Percentiles rank a stretch among this genome's conserved stretches.
Conservation (phyloP, 805 yeast species). For the Sugiyamaella lignohabitans region DNA sequence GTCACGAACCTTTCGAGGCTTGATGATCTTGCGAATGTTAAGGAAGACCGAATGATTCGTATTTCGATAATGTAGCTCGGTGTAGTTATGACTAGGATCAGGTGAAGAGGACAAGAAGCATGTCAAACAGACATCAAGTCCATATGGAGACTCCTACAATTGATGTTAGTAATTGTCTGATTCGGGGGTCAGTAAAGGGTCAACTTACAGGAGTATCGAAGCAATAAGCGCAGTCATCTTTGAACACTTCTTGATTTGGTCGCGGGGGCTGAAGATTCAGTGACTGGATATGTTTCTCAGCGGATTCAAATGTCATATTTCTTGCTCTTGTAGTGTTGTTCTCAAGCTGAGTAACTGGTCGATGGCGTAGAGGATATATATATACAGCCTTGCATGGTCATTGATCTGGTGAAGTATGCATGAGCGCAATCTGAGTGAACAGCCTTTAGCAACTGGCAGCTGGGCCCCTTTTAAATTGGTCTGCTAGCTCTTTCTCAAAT, state of each 20-base stretch:
- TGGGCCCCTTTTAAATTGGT: no score
- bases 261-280: slow-evolving; percentile 18
- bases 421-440: no score
- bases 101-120: slow-evolving; percentile 51
- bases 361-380: no score
- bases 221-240: slow-evolving; percentile 87
- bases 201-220: slow-evolving; percentile 55
- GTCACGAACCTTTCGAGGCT: slow-evolving; percentile 30
- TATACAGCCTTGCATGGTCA: no score
- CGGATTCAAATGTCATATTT: background rate
- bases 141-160: slow-evolving; percentile 40
- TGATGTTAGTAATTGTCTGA: background rate
- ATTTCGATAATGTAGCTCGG: slow-evolving; percentile 47
- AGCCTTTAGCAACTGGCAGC: no score
- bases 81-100: slow-evolving; percentile 59
- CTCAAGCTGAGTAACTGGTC: no score
- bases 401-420: no score
- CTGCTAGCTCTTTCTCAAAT: no score
- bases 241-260: slow-evolving; percentile 43
- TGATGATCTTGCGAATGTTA: slow-evolving; percentile 49
- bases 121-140: slow-evolving; percentile 68
- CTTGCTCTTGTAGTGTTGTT: no score
- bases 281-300: slow-evolving; percentile 5
- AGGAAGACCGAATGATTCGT: slow-evolving; percentile 53
- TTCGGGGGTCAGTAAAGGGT: background rate